Evolutionary conservation across 1,139 yeast genomes (phyloP), one percentile per base, ranked within the genome.

Genomic region (Spathaspora sp.): DNA sequence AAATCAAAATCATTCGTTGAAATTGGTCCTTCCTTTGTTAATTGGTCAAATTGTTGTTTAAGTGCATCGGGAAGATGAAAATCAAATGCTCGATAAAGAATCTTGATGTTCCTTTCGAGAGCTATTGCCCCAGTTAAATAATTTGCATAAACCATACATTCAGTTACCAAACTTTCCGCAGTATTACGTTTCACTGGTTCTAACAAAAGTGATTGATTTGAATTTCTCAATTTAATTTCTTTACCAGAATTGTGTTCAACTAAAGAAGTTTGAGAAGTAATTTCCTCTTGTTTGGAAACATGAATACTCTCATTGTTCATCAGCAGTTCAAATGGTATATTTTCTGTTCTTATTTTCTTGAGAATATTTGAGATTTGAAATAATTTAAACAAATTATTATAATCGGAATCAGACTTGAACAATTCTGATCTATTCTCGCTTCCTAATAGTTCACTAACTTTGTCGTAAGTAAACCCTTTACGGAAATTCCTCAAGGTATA

Each of bases 141-240:
- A 60, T 90, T 90, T 1, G 95, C 89, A 41, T 80, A 67, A 27
- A 91, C 78, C 98, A 91, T 91, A 47, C 86, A 65, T 60, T 90
- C 95, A 0, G 93, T 78, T 2, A 91, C 97, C 26, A 91, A 65
- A 2, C 10, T 38, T 31, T 39, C 45, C 11, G 52, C 29, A 18
- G 23, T 37, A 13, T 31, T 26, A 7, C n/a, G 10, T 2, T 25
- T 18, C 2, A 15, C 23, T 4, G 11, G 15, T 15, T 25, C 8
- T 11, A 26, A 8, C 10, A 38, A 33, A 4, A 38, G 26, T 18
- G 26, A 17, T 17, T 41, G 40, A 18, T 33, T 15, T 2, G 43
- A 33, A 29, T 42, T 44, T 42, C 45, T 45, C 6, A 47, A 38
- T 7, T 34, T 37, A 11, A 58, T 39, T 38, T 56, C 55, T 42